A percentile compares a stretch with the other conserved stretches of the same genome.
These are phyloP conservation scores for Staphylotrichum longicolle DNA, from an alignment of 495 filamentous ascomycete species.

Conservation along the genomic window DNA sequence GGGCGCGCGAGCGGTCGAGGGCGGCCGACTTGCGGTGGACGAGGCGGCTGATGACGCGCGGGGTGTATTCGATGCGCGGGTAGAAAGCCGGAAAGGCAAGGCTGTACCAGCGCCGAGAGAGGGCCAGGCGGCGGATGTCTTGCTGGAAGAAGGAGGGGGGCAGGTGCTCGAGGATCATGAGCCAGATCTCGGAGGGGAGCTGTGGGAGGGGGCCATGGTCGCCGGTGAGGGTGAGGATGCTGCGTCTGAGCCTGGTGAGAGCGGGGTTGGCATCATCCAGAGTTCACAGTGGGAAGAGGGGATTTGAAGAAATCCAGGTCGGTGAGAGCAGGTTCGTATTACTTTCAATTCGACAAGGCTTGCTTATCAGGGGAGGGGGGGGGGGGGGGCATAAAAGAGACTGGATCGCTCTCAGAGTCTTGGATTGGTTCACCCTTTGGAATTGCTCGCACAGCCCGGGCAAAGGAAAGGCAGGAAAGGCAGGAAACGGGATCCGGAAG, in stretches of 20 bases:
- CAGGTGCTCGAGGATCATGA: slow-evolving; percentile 26
- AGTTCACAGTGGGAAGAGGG: too few relatives aligned
- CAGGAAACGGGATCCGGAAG: not conserved
- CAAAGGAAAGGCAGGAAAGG: not conserved
- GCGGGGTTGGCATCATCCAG: not conserved
- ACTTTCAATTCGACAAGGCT: too few relatives aligned
- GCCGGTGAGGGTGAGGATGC: not conserved
- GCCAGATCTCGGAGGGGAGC: slow-evolving; percentile 27
- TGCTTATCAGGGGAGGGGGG: too few relatives aligned
- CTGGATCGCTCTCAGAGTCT: not conserved
- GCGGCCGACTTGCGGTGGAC: slow-evolving; percentile 19
- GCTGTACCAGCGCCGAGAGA: slow-evolving; percentile 27
- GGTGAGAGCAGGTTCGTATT: too few relatives aligned
- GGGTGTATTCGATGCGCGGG: slow-evolving; percentile 25
- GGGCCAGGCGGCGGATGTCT: slow-evolving; percentile 24
- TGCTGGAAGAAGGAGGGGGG: slow-evolving; percentile 27
- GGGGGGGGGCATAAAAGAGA: not conserved
- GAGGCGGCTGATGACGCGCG: slow-evolving; percentile 26
- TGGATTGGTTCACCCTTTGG: not conserved
- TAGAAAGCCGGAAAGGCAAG: slow-evolving; percentile 25
- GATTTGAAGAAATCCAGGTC: too few relatives aligned
- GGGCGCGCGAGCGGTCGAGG: slow-evolving; percentile 14
- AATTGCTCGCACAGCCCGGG: not conserved
- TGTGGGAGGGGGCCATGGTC: slow-evolving; percentile 7
- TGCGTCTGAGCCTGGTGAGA: not conserved